Evolutionary conservation across 495 filamentous ascomycete species (phyloP).

Genomic region (Penicillium chermesinum): DNA sequence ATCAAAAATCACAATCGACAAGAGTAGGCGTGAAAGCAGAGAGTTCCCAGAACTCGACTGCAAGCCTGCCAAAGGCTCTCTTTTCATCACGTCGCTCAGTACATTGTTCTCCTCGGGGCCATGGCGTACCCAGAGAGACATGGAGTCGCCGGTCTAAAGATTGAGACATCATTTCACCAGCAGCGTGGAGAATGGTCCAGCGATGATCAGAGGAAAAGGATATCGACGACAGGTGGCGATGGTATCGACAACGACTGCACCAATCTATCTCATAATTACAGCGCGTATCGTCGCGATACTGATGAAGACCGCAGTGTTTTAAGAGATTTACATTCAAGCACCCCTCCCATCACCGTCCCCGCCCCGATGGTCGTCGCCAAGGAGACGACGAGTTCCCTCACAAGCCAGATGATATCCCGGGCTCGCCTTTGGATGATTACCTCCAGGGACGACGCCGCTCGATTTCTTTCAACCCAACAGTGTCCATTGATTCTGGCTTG

Average conservation of each 20-base stretch:
- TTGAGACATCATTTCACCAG: conserved; percentile 39
- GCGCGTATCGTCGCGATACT: conserved; percentile 40
- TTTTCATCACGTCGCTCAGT: conserved; percentile 10
- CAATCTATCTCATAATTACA: conserved; percentile 38
- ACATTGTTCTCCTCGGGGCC: conserved; percentile 26
- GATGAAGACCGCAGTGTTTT: conserved; percentile 44
- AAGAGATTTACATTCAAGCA: conserved; percentile 42
- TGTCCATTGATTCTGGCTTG: conserved; percentile 34
- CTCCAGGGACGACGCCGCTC: conserved; percentile 37
- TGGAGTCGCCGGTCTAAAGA: conserved; percentile 36
- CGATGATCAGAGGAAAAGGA: conserved; percentile 21
- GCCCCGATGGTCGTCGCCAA: conserved; percentile 26
- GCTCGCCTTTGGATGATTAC: conserved; percentile 41
- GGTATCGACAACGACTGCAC: conserved; percentile 43
- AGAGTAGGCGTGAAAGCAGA: conserved; percentile 12
- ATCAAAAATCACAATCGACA: conserved; percentile 2
- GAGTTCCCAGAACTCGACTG: conserved; percentile 23
- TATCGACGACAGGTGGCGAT: conserved; percentile 30
- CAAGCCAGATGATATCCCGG: conserved; percentile 38
- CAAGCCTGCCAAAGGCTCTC: conserved; percentile 17
- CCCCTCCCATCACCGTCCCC: conserved; percentile 46
- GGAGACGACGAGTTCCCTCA: conserved; percentile 32
- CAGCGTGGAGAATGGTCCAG: conserved; percentile 22
- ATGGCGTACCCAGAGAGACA: conserved; percentile 40
- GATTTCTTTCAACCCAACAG: conserved; percentile 40